A percentile compares a stretch with the other conserved stretches of the same genome.
Conservation (phyloP, 495 filamentous ascomycete genomes). For the Letharia columbiana region DNA sequence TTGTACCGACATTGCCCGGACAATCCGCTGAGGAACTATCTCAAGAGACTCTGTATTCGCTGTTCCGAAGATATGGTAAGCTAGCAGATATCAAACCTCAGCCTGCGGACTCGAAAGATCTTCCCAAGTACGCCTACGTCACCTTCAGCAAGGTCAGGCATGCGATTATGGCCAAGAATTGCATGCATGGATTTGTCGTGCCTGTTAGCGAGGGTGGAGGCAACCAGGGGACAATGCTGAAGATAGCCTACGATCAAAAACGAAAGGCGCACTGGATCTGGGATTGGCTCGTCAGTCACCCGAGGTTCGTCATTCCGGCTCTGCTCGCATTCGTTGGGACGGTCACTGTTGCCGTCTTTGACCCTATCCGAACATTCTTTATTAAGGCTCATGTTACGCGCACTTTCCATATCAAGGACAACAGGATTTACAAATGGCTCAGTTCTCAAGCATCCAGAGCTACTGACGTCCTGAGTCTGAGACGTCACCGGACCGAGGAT, state of each 20-base stretch:
- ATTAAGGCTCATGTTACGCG: constrained; percentile 77
- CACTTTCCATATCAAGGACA: constrained; percentile 64
- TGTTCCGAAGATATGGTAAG: constrained; percentile 89
- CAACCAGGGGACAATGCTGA: constrained; percentile 61
- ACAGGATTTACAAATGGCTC: constrained; percentile 66
- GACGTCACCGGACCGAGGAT: constrained; percentile 48
- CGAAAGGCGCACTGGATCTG: constrained; percentile 67
- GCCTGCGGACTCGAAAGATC: constrained; percentile 70
- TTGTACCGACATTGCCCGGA: constrained; percentile 60
- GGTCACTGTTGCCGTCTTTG: constrained; percentile 86
- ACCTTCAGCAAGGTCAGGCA: constrained; percentile 62
- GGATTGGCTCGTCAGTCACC: constrained; percentile 86
- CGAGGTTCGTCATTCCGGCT: constrained; percentile 75
- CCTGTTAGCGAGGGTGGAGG: constrained; percentile 56
- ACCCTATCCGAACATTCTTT: constrained; percentile 87
- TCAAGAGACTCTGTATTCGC: constrained; percentile 73
- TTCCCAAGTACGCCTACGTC: constrained; percentile 70
- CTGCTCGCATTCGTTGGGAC: constrained; percentile 70
- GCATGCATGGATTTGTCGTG: constrained; percentile 77
- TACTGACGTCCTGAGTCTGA: constrained; percentile 54
- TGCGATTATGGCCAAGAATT: constrained; percentile 83
- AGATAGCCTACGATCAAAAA: constrained; percentile 72
- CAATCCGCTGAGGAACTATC: constrained; percentile 63
- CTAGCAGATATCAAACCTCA: constrained; percentile 71
- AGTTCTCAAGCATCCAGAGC: constrained; percentile 60